Conservation (phyloP, 1,284 basidiomycete genomes). For the Trametes polyzona region DNA sequence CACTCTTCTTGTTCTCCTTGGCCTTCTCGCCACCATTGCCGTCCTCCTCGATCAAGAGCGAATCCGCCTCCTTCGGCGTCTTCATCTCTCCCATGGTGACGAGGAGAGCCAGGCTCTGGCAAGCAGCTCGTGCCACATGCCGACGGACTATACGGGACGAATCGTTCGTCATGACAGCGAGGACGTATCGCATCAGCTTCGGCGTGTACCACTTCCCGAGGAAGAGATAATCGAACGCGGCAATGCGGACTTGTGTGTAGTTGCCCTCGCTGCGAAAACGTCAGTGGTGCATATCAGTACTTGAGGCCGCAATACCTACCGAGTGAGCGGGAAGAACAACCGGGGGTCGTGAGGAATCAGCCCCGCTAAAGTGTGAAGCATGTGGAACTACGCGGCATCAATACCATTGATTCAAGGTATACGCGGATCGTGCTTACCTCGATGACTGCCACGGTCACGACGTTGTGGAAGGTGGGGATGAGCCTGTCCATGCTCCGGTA, state of each 20-base stretch:
- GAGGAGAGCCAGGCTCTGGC: slow-evolving; percentile 86
- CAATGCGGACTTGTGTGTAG: slow-evolving; percentile 87
- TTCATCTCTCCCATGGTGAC: slow-evolving; percentile 92
- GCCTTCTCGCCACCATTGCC: slow-evolving; percentile 71
- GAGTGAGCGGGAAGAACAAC: slow-evolving; percentile 87
- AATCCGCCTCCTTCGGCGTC: slow-evolving; percentile 74
- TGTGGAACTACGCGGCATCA: slow-evolving; percentile 64
- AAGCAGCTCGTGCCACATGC: slow-evolving; percentile 84
- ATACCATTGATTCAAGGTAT: slow-evolving; percentile 1
- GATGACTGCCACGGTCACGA: slow-evolving; percentile 88
- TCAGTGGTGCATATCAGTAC: slow-evolving; percentile 6
- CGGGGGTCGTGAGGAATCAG: slow-evolving; percentile 83
- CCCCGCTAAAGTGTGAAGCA: slow-evolving; percentile 79
- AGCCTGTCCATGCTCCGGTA: slow-evolving; percentile 95
- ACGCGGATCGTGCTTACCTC: slow-evolving; percentile 59
- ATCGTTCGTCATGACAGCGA: slow-evolving; percentile 89
- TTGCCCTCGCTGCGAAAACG: slow-evolving; percentile 78
- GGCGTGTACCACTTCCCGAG: slow-evolving; percentile 88
- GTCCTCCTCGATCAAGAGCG: slow-evolving; percentile 84
- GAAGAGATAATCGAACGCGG: slow-evolving; percentile 94
- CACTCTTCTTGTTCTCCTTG: slow-evolving; percentile 79
- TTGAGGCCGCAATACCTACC: slow-evolving; percentile 62
- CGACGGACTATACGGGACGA: slow-evolving; percentile 83
- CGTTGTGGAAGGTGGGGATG: slow-evolving; percentile 94
- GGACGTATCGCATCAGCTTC: slow-evolving; percentile 86